Evolutionary conservation across 495 filamentous ascomycete species (phyloP).

Genomic region (Clohesyomyces aquaticus): DNA sequence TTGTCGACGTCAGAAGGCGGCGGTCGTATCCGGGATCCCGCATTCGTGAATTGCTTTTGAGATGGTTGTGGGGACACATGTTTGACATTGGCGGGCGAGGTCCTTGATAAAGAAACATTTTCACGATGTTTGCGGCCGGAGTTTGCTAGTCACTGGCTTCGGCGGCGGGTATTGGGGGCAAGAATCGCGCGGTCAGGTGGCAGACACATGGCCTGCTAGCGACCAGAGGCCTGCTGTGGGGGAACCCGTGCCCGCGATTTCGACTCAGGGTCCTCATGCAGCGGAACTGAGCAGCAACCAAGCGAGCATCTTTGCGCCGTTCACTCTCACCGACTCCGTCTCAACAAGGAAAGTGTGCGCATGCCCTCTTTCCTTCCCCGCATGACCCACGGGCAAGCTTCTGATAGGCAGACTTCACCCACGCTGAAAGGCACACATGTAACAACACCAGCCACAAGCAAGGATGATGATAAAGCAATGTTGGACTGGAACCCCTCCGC

Average conservation of each 20-base stretch:
- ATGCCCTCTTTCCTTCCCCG: constrained; percentile 1
- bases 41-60: neutral
- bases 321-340: neutral
- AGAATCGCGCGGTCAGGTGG: neutral
- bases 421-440: neutral
- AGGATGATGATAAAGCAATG: neutral
- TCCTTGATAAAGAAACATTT: neutral
- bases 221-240: neutral
- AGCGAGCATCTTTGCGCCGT: no score
- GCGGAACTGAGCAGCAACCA: no score
- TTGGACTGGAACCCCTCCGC: neutral
- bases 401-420: neutral
- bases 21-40: neutral
- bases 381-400: neutral
- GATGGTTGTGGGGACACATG: neutral
- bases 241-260: no score
- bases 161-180: neutral
- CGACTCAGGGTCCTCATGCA: no score
- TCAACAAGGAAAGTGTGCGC: neutral
- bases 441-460: neutral
- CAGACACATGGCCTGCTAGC: neutral
- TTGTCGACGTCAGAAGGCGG: neutral
- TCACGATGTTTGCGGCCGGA: no score
- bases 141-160: neutral
- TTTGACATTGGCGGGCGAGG: neutral